Base-by-base conservation (phyloP, 305 asterid species). In the Coffea humblotiana region DNA sequence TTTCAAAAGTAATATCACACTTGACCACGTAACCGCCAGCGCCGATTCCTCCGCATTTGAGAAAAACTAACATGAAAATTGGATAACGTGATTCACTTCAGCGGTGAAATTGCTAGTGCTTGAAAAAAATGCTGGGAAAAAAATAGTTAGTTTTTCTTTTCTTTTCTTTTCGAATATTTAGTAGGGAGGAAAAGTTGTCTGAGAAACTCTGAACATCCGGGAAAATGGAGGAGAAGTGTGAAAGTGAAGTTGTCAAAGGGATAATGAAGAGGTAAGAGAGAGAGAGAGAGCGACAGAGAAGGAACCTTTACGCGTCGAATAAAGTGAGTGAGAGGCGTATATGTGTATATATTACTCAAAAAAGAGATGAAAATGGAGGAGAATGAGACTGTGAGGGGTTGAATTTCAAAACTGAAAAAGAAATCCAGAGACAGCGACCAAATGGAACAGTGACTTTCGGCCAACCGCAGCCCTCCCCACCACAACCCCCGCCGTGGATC, bases 271-370 rank as follows among this genome's bases (percentile, higher is more conserved):
- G 8, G 60, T 10, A 77, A 58, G 45, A 49, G 11, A 10, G 71
- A 71, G 32, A 51, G 76, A 78, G 79, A 78, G 29, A 49, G 6
- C 6, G 71, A 58, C 40, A 43, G 76, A 78, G 79, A 78, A 81
- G 78, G 77, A 84, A 75, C 69, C 90, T 82, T 85, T 80, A 82
- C 84, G 81, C 87, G 77, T 81, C 78, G 82, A 74, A 82, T 76
- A 72, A 82, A 82, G 80, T 68, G 58, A 81, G 73, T n/a, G 35
- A 14, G 12, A 7, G 12, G 12, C 0, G 51, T 47, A 47, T 23
- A 52, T 60, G 37, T 14, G 47, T 43, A 51, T 52, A 18, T 73
- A 7, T 71, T 69, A 72, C 52, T 66, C 51, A 15, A 83, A 78
- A 54, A 48, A 25, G 49, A 72, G 66, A 82, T 43, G 43, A 51